Conservation (phyloP, 495 filamentous ascomycete species). For the Xylaria intraflava region DNA sequence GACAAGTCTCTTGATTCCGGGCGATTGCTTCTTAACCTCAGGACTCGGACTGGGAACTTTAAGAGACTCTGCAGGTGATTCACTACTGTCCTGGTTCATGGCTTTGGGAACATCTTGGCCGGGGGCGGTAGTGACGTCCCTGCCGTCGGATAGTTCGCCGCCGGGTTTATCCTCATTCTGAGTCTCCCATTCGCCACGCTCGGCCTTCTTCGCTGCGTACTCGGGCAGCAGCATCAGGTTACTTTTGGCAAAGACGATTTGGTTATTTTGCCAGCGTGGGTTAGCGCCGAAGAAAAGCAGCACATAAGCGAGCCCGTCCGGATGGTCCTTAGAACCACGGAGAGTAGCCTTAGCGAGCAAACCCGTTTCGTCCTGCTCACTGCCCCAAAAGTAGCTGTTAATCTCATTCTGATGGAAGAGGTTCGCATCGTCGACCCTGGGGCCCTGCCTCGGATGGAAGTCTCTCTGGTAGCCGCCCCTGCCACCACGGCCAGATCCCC, state of each 20-base stretch:
- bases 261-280: constrained; percentile 18
- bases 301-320: constrained; percentile 11
- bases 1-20: too few relatives aligned
- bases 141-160: neutral
- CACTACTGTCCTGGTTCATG: constrained; percentile 1
- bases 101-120: neutral
- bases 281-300: constrained; percentile 14
- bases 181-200: constrained; percentile 22
- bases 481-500: constrained; percentile 11
- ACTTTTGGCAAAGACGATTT: constrained; percentile 21
- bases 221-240: constrained; percentile 18
- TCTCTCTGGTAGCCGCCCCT: constrained; percentile 22
- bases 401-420: constrained; percentile 11
- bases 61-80: neutral
- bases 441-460: constrained; percentile 9
- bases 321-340: constrained; percentile 9
- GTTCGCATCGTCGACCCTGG: neutral
- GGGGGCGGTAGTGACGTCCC: neutral
- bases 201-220: constrained; percentile 16
- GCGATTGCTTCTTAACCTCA: neutral
- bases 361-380: neutral
- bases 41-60: neutral
- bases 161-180: constrained; percentile 1
- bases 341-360: constrained; percentile 6
- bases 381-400: constrained; percentile 8